Percentiles rank a stretch among this genome's conserved stretches.
Evolutionary conservation across 1,284 basidiomycete genomes (phyloP).

Genomic region (Pascua sp.): DNA sequence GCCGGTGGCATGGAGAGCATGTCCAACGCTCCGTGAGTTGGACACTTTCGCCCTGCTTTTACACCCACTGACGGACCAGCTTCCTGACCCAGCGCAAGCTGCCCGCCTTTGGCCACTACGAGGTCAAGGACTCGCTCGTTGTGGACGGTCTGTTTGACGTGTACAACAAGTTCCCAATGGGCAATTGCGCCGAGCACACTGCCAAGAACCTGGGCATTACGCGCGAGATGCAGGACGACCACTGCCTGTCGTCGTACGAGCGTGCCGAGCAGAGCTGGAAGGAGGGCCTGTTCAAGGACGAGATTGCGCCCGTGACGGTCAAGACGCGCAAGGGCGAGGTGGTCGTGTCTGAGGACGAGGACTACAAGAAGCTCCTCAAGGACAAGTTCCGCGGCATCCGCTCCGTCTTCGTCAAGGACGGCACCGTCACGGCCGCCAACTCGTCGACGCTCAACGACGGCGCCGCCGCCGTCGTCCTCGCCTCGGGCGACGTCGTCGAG

Average conservation of each 20-base stretch:
- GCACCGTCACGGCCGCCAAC: slow-evolving; percentile 92
- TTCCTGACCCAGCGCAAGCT: slow-evolving; percentile 87
- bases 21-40: slow-evolving; percentile 89
- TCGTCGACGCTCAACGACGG: slow-evolving; percentile 95
- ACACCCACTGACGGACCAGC: slow-evolving; percentile 51
- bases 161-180: slow-evolving; percentile 95
- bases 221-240: slow-evolving; percentile 80
- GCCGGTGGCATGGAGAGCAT: slow-evolving; percentile 98
- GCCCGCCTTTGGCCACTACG: slow-evolving; percentile 85
- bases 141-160: slow-evolving; percentile 93
- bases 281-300: slow-evolving; percentile 71
- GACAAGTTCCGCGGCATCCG: slow-evolving; percentile 84
- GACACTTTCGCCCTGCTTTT: background rate
- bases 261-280: slow-evolving; percentile 90
- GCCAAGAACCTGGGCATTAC: slow-evolving; percentile 79
- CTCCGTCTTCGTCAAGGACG: slow-evolving; percentile 82
- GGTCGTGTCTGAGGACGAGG: slow-evolving; percentile 89
- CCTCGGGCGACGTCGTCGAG: slow-evolving; percentile 83
- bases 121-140: slow-evolving; percentile 81
- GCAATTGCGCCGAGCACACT: slow-evolving; percentile 87
- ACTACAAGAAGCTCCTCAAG: slow-evolving; percentile 91
- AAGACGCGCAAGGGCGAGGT: slow-evolving; percentile 77
- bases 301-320: slow-evolving; percentile 54
- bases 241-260: slow-evolving; percentile 90
- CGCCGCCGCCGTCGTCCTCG: slow-evolving; percentile 91